Base-by-base conservation (phyloP, 441 rosid genomes). In the Corymbia citriodora region DNA sequence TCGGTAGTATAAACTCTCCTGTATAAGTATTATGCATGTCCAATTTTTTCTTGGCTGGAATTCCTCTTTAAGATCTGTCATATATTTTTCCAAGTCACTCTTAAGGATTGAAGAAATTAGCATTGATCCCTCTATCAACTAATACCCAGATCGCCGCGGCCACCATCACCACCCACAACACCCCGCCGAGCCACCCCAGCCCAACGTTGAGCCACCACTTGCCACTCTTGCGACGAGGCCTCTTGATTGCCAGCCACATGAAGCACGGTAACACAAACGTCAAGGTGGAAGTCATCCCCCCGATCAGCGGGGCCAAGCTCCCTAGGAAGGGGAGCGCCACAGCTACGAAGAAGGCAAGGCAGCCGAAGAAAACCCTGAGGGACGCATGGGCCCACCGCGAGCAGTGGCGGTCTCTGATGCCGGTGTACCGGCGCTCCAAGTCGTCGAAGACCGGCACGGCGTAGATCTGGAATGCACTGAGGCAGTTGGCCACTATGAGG, bases 401-500 rank as follows among this genome's bases (percentile, higher is more conserved):
- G n/a, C n/a, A n/a, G n/a, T n/a, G 90, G 52, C 86, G 90, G 25
- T 89, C 90, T 89, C 90, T 93, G 16, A 27, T 90, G 93, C 54
- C 8, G 23, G 82, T 45, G 90, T 92, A 94, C 15, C 81, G 55
- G 23, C 89, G 68, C 89, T 95, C 96, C 45, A 95, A 55, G 91
- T 93, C 94, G 94, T 95, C 97, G 49, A 96, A 94, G 33, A 91
- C 93, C 4, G 94, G 95, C 95, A 95, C 93, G 33, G 95, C 96
- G 12, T 93, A 95, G 91, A 95, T 92, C 90, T 90, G 96, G 92
- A 94, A 95, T 87, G 94, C 88, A n/a, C 92, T 63, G 5, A 94
- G 89, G 93, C 95, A 91, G 88, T 92, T 93, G 52, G 91, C 54
- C 14, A 92, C 54, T 7, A 92, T 57, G 18, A 94, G 87, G 11